These are phyloP conservation scores for Stachybotrys elegans DNA, from an alignment of 2,329 filamentous ascomycete genomes.

Conservation along the genomic window DNA sequence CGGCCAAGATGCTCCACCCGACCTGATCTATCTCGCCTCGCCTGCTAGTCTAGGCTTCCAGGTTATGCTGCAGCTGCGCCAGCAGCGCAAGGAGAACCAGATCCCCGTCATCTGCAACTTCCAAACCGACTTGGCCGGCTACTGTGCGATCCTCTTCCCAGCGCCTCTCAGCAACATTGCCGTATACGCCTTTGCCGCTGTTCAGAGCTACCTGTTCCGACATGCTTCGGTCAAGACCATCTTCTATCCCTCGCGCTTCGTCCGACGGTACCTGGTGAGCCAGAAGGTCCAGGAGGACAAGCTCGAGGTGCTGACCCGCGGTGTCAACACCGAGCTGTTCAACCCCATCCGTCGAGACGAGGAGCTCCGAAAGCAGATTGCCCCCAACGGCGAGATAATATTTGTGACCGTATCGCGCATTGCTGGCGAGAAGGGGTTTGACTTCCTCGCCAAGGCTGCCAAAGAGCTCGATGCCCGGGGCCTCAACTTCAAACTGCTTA, in stretches of 20 bases:
- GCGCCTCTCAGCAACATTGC: conserved; percentile 55
- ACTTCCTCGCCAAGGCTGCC: conserved; percentile 56
- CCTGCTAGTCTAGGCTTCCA: conserved; percentile 68
- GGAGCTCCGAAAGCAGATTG: conserved; percentile 46
- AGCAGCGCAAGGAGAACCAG: conserved; percentile 48
- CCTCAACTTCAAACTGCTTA: conserved; percentile 57
- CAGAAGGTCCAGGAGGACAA: conserved; percentile 52
- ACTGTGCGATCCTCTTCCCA: conserved; percentile 65
- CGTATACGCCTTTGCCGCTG: conserved; percentile 55
- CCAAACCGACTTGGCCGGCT: conserved; percentile 66
- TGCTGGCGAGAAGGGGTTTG: conserved; percentile 67
- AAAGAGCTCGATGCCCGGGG: conserved; percentile 48
- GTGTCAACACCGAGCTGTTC: conserved; percentile 61
- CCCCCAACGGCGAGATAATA: conserved; percentile 58
- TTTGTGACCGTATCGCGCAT: conserved; percentile 62
- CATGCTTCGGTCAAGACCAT: conserved; percentile 58
- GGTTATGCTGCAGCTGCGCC: conserved; percentile 62
- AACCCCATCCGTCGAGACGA: conserved; percentile 47
- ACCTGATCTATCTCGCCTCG: conserved; percentile 65
- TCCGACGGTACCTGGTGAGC: conserved; percentile 54
- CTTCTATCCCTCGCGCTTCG: conserved; percentile 64
- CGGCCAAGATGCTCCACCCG: conserved; percentile 43
- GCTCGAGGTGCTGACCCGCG: conserved; percentile 56
- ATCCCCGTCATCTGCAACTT: conserved; percentile 64
- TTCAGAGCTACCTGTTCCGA: conserved; percentile 63